Evolutionary conservation across 495 filamentous ascomycete species (phyloP).

Genomic region (Penicillium coprophilum): DNA sequence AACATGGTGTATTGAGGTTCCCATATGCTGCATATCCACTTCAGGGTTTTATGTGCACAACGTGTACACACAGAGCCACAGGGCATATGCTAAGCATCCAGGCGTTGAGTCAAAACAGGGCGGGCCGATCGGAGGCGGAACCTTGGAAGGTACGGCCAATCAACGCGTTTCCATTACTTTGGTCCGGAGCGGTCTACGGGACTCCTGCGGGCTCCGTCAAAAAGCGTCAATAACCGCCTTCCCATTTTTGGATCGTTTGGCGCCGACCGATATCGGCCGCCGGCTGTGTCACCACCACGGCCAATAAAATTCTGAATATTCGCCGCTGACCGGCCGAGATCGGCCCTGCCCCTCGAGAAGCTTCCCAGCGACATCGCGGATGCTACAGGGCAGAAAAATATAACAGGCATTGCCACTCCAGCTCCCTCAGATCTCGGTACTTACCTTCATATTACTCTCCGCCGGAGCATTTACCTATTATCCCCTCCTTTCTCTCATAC

Average conservation of each 20-base stretch:
- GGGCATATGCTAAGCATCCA: constrained; percentile 2
- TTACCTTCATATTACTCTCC: constrained; percentile 14
- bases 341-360: constrained; percentile 42
- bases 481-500: background rate
- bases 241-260: constrained; percentile 11
- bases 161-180: constrained; percentile 13
- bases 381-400: constrained; percentile 25
- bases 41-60: background rate
- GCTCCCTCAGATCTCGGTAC: constrained; percentile 16
- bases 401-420: constrained; percentile 23
- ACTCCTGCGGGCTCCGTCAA: constrained; percentile 11
- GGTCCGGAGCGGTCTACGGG: constrained; percentile 12
- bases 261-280: constrained; percentile 23
- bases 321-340: constrained; percentile 45
- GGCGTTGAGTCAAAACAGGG: constrained; percentile 5
- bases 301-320: constrained; percentile 35
- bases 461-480: constrained; percentile 7
- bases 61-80: background rate
- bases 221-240: constrained; percentile 28
- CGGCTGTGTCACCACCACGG: constrained; percentile 6
- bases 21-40: background rate
- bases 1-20: background rate
- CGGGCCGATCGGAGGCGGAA: constrained; percentile 19
- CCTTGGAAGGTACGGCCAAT: constrained; percentile 17
- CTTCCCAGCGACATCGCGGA: constrained; percentile 46